These are phyloP conservation scores for Pythium aristosporum DNA, from an alignment of 352 stramenopile genomes.

Conservation along the genomic window DNA sequence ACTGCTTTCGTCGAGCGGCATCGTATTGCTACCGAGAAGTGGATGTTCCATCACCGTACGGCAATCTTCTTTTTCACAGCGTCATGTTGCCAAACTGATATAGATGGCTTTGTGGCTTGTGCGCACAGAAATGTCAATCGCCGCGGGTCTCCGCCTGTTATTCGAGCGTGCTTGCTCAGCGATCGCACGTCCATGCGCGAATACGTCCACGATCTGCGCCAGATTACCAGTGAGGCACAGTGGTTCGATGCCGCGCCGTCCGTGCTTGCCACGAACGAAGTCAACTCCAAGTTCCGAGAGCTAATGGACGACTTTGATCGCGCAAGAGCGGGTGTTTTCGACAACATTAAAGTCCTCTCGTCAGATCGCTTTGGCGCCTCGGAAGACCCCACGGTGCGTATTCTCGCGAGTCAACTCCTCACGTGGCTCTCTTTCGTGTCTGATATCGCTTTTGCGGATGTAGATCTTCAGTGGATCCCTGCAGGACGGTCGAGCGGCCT, in stretches of 20 bases:
- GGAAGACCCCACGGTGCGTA: constrained; percentile 57
- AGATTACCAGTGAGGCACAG: constrained; percentile 70
- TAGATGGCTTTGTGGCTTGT: background rate
- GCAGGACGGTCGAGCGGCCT: constrained; percentile 68
- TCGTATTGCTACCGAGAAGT: constrained; percentile 89
- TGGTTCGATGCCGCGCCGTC: constrained; percentile 57
- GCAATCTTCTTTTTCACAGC: background rate
- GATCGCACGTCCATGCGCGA: constrained; percentile 85
- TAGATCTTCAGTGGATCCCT: constrained; percentile 73
- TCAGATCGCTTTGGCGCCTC: constrained; percentile 59
- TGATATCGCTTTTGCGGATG: background rate
- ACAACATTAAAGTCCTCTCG: constrained; percentile 62
- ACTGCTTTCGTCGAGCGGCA: constrained; percentile 79
- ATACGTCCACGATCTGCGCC: constrained; percentile 81
- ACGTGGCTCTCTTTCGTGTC: background rate
- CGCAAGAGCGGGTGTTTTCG: constrained; percentile 53
- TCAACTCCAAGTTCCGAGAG: constrained; percentile 35
- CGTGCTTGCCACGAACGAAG: constrained; percentile 42
- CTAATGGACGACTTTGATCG: constrained; percentile 52
- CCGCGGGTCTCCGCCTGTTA: constrained; percentile 77
- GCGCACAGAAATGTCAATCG: constrained; percentile 80
- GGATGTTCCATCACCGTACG: constrained; percentile 82
- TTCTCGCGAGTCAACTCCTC: background rate
- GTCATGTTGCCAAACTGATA: background rate
- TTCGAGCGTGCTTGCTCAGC: constrained; percentile 78